These are phyloP conservation scores for Talaromyces islandicus DNA, from an alignment of 2,329 filamentous ascomycete genomes.

Conservation along the genomic window DNA sequence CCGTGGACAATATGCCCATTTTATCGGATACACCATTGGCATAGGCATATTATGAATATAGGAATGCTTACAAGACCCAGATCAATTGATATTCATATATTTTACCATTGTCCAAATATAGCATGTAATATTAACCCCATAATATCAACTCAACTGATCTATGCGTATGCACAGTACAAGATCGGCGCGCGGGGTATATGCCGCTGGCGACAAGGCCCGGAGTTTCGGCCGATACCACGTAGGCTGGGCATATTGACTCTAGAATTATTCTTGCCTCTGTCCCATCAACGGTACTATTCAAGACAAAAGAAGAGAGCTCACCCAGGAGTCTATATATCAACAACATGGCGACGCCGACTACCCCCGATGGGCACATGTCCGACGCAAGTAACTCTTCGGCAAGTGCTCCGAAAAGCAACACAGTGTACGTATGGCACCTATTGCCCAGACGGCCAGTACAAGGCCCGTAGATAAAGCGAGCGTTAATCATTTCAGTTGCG, in stretches of 20 bases:
- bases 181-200: neutral
- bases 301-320: neutral
- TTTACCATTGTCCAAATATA: too few relatives aligned
- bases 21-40: too few relatives aligned
- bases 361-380: neutral
- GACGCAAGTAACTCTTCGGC: neutral
- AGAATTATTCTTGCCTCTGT: neutral
- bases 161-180: neutral
- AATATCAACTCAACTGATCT: too few relatives aligned
- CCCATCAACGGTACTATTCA: neutral
- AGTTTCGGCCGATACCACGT: neutral
- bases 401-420: neutral
- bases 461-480: neutral
- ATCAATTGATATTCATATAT: too few relatives aligned
- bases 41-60: too few relatives aligned
- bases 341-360: neutral
- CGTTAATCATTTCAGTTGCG: constrained; percentile 1
- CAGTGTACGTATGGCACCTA: neutral
- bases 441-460: neutral
- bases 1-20: too few relatives aligned
- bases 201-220: neutral
- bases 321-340: neutral
- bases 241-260: neutral
- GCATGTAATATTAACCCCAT: too few relatives aligned
- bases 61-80: too few relatives aligned